These are phyloP conservation scores for Aspergillus conjunctus DNA, from an alignment of 495 filamentous ascomycete genomes.

Conservation along the genomic window DNA sequence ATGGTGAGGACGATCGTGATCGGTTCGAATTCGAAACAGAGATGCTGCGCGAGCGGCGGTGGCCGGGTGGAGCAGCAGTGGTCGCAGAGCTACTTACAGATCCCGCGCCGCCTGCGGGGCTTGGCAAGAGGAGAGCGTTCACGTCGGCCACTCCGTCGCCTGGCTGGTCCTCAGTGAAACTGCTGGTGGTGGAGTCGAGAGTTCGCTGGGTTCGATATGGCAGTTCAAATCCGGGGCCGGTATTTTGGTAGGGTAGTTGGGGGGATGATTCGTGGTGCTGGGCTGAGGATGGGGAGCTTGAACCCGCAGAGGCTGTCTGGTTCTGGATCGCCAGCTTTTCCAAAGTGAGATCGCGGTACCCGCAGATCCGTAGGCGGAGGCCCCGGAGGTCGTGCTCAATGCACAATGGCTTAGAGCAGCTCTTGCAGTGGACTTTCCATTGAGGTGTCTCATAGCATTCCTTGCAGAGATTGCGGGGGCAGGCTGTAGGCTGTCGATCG, in stretches of 20 bases:
- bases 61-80: constrained; percentile 8
- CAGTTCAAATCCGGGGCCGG: constrained; percentile 30
- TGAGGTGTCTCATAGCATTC: constrained; percentile 59
- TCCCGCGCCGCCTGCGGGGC: constrained; percentile 4
- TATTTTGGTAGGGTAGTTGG: constrained; percentile 6
- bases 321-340: constrained; percentile 51
- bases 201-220: constrained; percentile 38
- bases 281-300: constrained; percentile 8
- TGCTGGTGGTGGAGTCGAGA: constrained; percentile 44
- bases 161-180: constrained; percentile 42
- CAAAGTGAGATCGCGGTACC: constrained; percentile 57
- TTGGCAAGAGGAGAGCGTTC: constrained; percentile 24
- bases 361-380: constrained; percentile 60
- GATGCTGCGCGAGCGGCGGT: constrained; percentile 32
- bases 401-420: constrained; percentile 59
- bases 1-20: constrained; percentile 44
- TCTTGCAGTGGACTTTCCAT: constrained; percentile 62
- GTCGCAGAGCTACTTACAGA: background rate
- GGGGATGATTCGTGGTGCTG: constrained; percentile 18
- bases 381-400: constrained; percentile 65
- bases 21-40: constrained; percentile 46
- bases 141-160: constrained; percentile 31
- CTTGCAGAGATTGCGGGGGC: constrained; percentile 61
- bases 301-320: constrained; percentile 20
- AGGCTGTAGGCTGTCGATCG: constrained; percentile 50